Conservation (phyloP, 1,139 yeast genomes). For the Candida sp. region DNA sequence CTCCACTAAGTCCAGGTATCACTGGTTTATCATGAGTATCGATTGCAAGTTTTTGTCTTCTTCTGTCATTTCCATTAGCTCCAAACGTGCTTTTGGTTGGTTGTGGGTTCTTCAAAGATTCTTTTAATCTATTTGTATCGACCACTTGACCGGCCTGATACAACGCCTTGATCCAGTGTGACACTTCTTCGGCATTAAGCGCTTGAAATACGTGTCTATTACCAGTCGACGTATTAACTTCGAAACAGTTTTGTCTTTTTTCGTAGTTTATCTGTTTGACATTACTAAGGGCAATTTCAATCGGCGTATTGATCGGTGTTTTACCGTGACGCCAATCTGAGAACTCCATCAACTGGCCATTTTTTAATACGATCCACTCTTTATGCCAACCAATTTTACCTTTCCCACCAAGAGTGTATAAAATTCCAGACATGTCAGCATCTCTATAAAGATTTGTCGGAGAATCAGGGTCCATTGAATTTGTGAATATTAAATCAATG, state of each 20-base stretch:
- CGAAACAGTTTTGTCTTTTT: slow-evolving; percentile 62
- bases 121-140: slow-evolving; percentile 23
- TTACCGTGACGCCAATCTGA: slow-evolving; percentile 80
- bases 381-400: slow-evolving; percentile 88
- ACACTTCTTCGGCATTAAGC: slow-evolving; percentile 63
- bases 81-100: neutral
- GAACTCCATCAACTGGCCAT: slow-evolving; percentile 68
- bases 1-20: slow-evolving; percentile 15
- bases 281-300: slow-evolving; percentile 69
- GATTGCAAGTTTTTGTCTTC: slow-evolving; percentile 11
- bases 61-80: slow-evolving; percentile 5
- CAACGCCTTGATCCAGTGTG: slow-evolving; percentile 64
- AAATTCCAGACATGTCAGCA: slow-evolving; percentile 47
- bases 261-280: slow-evolving; percentile 52
- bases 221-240: slow-evolving; percentile 69
- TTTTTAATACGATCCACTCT: slow-evolving; percentile 77
- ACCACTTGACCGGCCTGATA: slow-evolving; percentile 48
- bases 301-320: slow-evolving; percentile 63
- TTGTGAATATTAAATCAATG: slow-evolving; percentile 27
- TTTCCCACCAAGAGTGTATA: slow-evolving; percentile 69
- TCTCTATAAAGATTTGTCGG: slow-evolving; percentile 15
- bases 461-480: slow-evolving; percentile 6
- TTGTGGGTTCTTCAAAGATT: slow-evolving; percentile 2
- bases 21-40: slow-evolving; percentile 13
- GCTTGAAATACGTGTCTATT: slow-evolving; percentile 78